A percentile compares a stretch with the other conserved stretches of the same genome.
Conservation (phyloP, 169 alveolate species). For the Besnoitia besnoiti region DNA sequence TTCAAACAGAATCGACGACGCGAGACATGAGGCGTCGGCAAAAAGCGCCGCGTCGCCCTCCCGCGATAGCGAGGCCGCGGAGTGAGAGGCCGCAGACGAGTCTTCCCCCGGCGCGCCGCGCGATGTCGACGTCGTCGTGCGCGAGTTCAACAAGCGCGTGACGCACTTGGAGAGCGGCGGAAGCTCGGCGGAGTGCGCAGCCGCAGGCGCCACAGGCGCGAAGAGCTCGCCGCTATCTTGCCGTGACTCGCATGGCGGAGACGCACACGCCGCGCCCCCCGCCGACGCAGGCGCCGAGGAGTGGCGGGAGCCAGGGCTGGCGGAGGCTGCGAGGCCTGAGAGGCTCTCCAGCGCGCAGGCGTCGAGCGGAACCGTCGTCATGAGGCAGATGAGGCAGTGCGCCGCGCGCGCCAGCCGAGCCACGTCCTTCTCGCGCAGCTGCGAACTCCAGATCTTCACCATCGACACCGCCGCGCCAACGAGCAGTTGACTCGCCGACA, state of each 20-base stretch:
- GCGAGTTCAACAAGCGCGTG: too few relatives aligned
- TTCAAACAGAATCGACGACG: neutral
- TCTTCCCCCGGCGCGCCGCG: too few relatives aligned
- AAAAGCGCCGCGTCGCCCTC: conserved; percentile 15
- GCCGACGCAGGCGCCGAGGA: neutral
- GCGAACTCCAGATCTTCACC: conserved; percentile 2
- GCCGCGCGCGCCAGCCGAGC: conserved; percentile 14
- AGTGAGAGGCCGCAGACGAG: too few relatives aligned
- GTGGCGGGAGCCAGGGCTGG: neutral
- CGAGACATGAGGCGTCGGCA: neutral
- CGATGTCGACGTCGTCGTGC: too few relatives aligned
- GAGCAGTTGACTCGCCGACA: too few relatives aligned
- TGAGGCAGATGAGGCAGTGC: neutral
- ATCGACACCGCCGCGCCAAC: neutral
- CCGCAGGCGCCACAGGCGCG: neutral
- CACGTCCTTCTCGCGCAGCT: conserved; percentile 20
- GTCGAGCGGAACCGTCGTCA: neutral
- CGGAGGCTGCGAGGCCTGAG: neutral
- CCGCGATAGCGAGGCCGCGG: neutral
- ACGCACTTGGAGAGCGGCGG: neutral
- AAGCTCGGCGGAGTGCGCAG: neutral
- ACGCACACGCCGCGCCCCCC: too few relatives aligned
- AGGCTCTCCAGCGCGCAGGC: neutral
- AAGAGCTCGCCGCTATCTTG: too few relatives aligned
- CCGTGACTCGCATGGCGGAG: too few relatives aligned